Base-by-base conservation (phyloP, 495 filamentous ascomycete genomes). In the Daldinia vernicosa region DNA sequence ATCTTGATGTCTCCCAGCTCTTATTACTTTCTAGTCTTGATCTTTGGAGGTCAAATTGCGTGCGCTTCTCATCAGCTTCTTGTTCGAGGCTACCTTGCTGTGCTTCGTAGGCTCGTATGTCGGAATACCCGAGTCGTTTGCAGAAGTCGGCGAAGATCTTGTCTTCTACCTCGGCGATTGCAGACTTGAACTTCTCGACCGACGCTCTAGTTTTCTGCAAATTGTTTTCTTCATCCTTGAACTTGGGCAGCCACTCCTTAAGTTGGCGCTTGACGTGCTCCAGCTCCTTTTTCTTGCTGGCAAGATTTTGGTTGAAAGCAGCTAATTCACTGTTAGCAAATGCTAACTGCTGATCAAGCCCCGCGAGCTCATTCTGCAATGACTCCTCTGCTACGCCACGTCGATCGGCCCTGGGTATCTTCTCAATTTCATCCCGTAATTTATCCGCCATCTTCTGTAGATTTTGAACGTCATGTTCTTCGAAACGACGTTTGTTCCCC, bases 61-160 rank as follows among this genome's bases (percentile, higher is more conserved):
- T 88, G 62, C 91, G 92, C 80, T 94, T 95, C 78, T 94, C 89
- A 2, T 90, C 89, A 40, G 89, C 90, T 74, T 98, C 94, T 78
- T 97, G 91, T 74, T 98, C 94, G 54, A 95, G 76, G 14, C 89
- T 92, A 35, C 95, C 95, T 77, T 98, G 95, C 64, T 96, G 94
- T 6, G 89, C 90, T 78, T 98, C 93, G 74, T 98, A 99, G 37
- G 91, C 90, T 22, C 95, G 92, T 69, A 99, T 97, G 72, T 93
- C 90, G 19, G 89, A 85, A 77, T 95, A 98, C 0, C 93, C 92
- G 17, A 97, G 85, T 30, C 92, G 89, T 74, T 89, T 87, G 82
- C 96, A 98, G 83, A 98, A 99, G 22, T 86, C 85, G 24, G 84
- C 84, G 77, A 97, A 98, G 22, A 99, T 87, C 70, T 94, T 88